Evolutionary conservation across 2,329 filamentous ascomycete species (phyloP).

Genomic region (Colletotrichum endophyticum): DNA sequence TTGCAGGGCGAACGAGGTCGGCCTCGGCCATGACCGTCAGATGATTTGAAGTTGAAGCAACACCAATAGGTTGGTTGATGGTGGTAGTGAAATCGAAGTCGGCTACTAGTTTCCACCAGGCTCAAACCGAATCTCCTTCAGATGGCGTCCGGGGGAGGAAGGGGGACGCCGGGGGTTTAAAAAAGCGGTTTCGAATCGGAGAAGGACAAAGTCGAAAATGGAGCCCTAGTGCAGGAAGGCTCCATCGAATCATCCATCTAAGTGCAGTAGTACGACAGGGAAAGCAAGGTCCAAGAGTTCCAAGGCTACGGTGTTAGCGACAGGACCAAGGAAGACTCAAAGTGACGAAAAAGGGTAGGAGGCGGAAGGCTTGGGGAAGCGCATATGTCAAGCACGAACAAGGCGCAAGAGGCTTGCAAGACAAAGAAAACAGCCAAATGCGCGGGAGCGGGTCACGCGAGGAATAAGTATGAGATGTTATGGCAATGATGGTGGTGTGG

Average conservation of each 20-base stretch:
- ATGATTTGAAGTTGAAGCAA: not conserved
- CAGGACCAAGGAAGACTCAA: not conserved
- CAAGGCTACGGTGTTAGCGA: not conserved
- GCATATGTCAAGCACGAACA: not conserved
- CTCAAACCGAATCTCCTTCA: slow-evolving; percentile 5
- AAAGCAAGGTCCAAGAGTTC: not conserved
- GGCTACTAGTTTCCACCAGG: slow-evolving; percentile 15
- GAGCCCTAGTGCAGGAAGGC: slow-evolving; percentile 20
- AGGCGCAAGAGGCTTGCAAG: not conserved
- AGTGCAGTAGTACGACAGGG: not conserved
- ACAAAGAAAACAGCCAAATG: slow-evolving; percentile 1
- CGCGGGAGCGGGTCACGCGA: slow-evolving; percentile 11
- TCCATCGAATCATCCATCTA: slow-evolving; percentile 7
- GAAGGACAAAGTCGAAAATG: slow-evolving; percentile 2
- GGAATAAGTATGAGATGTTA: slow-evolving; percentile 23
- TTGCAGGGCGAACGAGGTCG: slow-evolving; percentile 15
- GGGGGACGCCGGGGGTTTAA: slow-evolving; percentile 6
- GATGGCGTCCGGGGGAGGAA: slow-evolving; percentile 15
- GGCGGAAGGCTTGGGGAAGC: not conserved
- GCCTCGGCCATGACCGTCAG: slow-evolving; percentile 16
- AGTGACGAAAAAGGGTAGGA: slow-evolving; percentile 16
- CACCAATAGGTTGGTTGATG: not conserved
- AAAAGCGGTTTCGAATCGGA: slow-evolving; percentile 11
- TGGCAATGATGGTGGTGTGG: slow-evolving; percentile 20
- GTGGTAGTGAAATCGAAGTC: not conserved